These are phyloP conservation scores for Schizonepeta tenuifolia DNA, from an alignment of 257 asterid species.

Conservation along the genomic window DNA sequence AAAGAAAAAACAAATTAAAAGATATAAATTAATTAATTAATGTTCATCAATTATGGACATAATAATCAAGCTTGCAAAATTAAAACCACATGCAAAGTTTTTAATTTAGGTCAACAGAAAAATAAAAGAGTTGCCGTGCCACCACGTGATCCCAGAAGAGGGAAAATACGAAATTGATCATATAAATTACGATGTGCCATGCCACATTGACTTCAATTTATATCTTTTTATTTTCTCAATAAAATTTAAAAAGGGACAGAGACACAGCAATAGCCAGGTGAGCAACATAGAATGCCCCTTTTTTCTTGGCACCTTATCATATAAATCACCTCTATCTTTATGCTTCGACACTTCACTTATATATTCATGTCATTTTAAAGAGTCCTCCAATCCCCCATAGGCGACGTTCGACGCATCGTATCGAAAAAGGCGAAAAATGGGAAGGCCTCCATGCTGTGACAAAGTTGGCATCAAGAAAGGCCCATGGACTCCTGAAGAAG, in stretches of 20 bases:
- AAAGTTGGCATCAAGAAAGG: constrained; percentile 94
- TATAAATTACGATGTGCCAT: constrained; percentile 9
- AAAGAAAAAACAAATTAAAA: background rate
- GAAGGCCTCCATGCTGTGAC: constrained; percentile 92
- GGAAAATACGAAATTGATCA: constrained; percentile 13
- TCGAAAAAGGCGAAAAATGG: constrained; percentile 46
- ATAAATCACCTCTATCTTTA: constrained; percentile 28
- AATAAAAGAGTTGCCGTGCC: constrained; percentile 43
- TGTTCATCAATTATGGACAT: constrained; percentile 45
- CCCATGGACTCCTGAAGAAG: constrained; percentile 99
- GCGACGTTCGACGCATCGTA: background rate
- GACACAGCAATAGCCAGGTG: constrained; percentile 39
- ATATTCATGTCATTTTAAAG: constrained; percentile 30
- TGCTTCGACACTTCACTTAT: constrained; percentile 27
- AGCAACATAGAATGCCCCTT: constrained; percentile 36
- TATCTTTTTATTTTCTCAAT: background rate
- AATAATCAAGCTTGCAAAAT: constrained; percentile 41
- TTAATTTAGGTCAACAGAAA: constrained; percentile 37
- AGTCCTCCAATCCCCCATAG: background rate
- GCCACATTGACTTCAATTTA: constrained; percentile 31
- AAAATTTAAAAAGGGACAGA: constrained; percentile 21
- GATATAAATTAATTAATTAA: background rate
- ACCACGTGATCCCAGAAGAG: constrained; percentile 49
- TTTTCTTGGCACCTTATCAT: constrained; percentile 27
- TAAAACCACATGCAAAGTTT: constrained; percentile 43